phyloP scores from a whole-genome alignment of 345 rosid genomes.

The Erodium maritimum region DNA sequence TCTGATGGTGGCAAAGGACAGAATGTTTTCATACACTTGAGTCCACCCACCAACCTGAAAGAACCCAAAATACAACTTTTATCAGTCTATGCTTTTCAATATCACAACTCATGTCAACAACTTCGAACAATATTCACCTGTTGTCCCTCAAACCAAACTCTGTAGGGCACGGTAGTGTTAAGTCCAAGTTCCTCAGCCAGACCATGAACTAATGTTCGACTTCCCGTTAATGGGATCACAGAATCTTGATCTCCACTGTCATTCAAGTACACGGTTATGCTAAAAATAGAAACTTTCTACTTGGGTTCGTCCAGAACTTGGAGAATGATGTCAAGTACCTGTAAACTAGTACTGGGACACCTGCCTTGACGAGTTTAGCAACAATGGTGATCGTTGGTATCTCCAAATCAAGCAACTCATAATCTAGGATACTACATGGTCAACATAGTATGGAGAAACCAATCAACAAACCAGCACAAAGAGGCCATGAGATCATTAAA shows the following conservation, averaged over 20 bases:
- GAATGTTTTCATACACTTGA: conserved; percentile 65
- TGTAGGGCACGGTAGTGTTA: conserved; percentile 51
- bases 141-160: conserved; percentile 87
- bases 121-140: conserved; percentile 71
- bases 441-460: neutral
- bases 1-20: conserved; percentile 90
- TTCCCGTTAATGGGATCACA: conserved; percentile 84
- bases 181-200: conserved; percentile 50
- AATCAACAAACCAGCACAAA: neutral
- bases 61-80: neutral
- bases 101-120: too few relatives aligned
- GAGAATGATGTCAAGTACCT: conserved; percentile 34
- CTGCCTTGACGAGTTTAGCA: conserved; percentile 50
- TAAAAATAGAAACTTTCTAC: too few relatives aligned
- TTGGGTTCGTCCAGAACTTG: too few relatives aligned
- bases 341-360: conserved; percentile 74
- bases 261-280: conserved; percentile 7
- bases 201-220: conserved; percentile 49
- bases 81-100: neutral
- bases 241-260: conserved; percentile 96
- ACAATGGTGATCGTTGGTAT: conserved; percentile 62
- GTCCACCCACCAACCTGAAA: conserved; percentile 98
- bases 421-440: conserved; percentile 58
- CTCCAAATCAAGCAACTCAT: conserved; percentile 66
- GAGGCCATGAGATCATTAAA: too few relatives aligned